Evolutionary conservation across 306 rosid species (phyloP), one percentile per base, ranked within the genome.

Genomic region (Quercus ilex): DNA sequence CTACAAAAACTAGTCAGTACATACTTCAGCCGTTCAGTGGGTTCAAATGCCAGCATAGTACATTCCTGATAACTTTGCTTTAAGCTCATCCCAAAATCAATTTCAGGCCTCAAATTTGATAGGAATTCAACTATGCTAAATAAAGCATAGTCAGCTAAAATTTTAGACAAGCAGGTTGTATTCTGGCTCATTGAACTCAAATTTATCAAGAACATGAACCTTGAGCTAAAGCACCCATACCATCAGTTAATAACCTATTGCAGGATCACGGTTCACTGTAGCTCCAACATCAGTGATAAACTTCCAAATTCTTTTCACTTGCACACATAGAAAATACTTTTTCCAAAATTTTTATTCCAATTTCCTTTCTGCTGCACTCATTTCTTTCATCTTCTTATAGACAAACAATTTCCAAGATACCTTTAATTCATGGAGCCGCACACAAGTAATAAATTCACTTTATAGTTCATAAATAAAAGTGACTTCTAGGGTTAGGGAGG

Each of bases 321-420:
- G 99, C 57, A 90, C 86, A 77, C 93, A 95, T 3, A 43, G 99
- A 75, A 82, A 90, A 93, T 53, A 98, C 96, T 79, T 95, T 95
- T 26, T 98, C 99, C 70, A 88, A 82, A 90, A 56, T 75, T 87
- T 35, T 35, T 35, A 35, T 35, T 35, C 43, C 81, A 31, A 86
- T 76, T 86, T 79, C 86, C 92, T 92, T 84, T 90, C 94, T 25
- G 64, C 74, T 58, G 87, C 88, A 82, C 80, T 93, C 96, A 93
- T 89, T 90, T 95, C 99, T 88, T 91, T 95, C 98, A 90, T 95
- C 86, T 86, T 85, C 91, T 95, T 95, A 89, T 95, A 95, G 64
- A 93, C 90, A 90, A 82, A 92, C 98, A 74, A 92, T 95, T 79
- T 96, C 96, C 20, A 95, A 84, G 71, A 95, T 90, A 74, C 99